Evolutionary conservation across 2,329 filamentous ascomycete species (phyloP).

Genomic region (Diaporthe capsici): DNA sequence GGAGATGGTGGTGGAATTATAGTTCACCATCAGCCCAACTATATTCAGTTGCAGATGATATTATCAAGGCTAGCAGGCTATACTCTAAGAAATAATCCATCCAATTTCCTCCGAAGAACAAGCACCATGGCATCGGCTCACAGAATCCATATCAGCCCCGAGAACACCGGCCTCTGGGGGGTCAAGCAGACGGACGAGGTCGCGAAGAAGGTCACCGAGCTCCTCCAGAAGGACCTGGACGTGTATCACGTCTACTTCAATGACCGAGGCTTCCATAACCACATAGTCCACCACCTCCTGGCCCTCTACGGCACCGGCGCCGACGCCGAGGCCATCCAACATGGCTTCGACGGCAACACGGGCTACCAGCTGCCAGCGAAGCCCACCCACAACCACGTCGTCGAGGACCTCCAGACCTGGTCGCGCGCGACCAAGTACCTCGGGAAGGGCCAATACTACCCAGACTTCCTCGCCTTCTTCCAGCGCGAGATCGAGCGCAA

Average conservation of each 20-base stretch:
- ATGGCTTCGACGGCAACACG: constrained; percentile 75
- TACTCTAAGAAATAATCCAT: background rate
- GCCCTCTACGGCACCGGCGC: constrained; percentile 84
- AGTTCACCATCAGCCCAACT: background rate
- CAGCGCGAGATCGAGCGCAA: constrained; percentile 77
- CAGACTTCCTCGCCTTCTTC: constrained; percentile 84
- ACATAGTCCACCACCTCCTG: constrained; percentile 83
- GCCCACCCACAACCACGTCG: constrained; percentile 61
- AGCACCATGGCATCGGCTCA: constrained; percentile 61
- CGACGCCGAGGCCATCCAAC: constrained; percentile 68
- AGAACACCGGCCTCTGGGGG: constrained; percentile 64
- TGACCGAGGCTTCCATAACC: constrained; percentile 81
- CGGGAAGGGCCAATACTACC: constrained; percentile 74
- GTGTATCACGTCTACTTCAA: constrained; percentile 88
- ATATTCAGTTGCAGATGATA: background rate
- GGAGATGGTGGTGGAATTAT: background rate
- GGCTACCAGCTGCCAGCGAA: constrained; percentile 74
- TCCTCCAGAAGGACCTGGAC: constrained; percentile 84
- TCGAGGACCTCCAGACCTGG: constrained; percentile 71
- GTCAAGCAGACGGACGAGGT: constrained; percentile 67
- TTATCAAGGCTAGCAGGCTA: constrained; percentile 13
- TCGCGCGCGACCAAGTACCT: constrained; percentile 70
- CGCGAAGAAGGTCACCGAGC: constrained; percentile 73
- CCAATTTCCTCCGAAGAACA: background rate
- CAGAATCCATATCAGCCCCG: constrained; percentile 61